A percentile compares a stretch with the other conserved stretches of the same genome.
phyloP scores from a whole-genome alignment of 2,329 filamentous ascomycete genomes.

The Colletotrichum echinochloae region DNA sequence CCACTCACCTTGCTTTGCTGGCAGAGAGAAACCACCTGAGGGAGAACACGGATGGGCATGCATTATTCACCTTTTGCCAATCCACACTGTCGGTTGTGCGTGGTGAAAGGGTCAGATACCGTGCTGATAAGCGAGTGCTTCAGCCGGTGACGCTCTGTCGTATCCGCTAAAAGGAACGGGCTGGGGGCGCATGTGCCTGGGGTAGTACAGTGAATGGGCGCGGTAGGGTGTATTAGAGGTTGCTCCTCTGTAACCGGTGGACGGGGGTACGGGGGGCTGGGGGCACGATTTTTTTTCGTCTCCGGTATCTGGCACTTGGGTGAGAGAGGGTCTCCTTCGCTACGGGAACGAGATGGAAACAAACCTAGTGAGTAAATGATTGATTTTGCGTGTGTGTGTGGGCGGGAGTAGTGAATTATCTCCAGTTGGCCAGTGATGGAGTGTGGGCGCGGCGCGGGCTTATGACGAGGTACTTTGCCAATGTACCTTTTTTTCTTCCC shows the following conservation, averaged over 20 bases:
- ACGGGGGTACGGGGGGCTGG: not conserved
- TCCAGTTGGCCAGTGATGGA: constrained; percentile 2
- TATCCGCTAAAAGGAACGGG: constrained; percentile 14
- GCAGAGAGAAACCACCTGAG: not conserved
- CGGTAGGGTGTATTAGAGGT: not conserved
- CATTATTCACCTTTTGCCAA: constrained; percentile 9
- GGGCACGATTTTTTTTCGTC: not conserved
- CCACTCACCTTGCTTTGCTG: not conserved
- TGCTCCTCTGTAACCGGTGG: not conserved
- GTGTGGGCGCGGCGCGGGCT: constrained; percentile 16
- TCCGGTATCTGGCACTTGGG: not conserved
- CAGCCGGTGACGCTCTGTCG: constrained; percentile 13
- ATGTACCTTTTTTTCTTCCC: constrained; percentile 28
- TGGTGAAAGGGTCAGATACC: constrained; percentile 25
- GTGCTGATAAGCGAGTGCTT: constrained; percentile 35
- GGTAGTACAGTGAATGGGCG: constrained; percentile 3
- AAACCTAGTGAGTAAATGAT: not conserved
- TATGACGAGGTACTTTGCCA: constrained; percentile 14
- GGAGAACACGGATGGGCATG: not conserved
- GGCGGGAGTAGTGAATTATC: not conserved
- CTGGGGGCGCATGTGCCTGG: constrained; percentile 8
- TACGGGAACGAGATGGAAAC: not conserved
- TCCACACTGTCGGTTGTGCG: constrained; percentile 37
- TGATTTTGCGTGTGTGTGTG: not conserved
- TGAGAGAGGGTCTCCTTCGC: not conserved